These are phyloP conservation scores for Tetrapyrgos nigripes DNA, from an alignment of 1,284 basidiomycete species.

Conservation along the genomic window DNA sequence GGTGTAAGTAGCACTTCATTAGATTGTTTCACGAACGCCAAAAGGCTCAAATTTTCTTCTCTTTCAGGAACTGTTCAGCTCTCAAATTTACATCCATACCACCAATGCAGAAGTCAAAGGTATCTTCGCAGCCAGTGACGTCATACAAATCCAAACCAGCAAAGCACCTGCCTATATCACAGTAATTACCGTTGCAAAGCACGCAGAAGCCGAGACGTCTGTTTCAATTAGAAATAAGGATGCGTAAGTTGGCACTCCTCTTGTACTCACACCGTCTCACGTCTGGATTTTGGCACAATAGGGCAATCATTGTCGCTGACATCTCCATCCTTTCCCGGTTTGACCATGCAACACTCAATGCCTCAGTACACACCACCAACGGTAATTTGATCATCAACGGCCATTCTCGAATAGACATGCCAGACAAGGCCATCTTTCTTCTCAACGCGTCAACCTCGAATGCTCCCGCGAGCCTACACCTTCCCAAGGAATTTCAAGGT, in stretches of 20 bases:
- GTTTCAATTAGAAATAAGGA: neutral
- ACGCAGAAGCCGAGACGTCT: neutral
- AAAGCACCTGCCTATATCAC: neutral
- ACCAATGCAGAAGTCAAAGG: neutral
- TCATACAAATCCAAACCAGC: neutral
- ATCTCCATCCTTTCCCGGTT: neutral
- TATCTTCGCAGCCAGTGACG: neutral
- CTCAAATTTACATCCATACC: neutral
- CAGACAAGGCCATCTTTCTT: neutral
- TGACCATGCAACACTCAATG: neutral
- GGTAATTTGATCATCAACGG: neutral
- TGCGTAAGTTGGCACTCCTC: neutral
- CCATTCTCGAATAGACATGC: neutral
- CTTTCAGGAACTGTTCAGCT: neutral
- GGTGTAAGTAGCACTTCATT: neutral
- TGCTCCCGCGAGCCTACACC: neutral
- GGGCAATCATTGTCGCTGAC: neutral
- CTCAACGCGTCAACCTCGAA: constrained; percentile 1
- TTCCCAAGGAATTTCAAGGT: neutral
- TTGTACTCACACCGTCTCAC: neutral
- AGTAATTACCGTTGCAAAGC: neutral
- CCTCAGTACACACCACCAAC: neutral
- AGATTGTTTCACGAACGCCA: neutral
- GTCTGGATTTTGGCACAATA: neutral
- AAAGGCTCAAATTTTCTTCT: neutral